phyloP scores from a whole-genome alignment of 768 basidiomycete genomes.

The Cantharellus anzutake region DNA sequence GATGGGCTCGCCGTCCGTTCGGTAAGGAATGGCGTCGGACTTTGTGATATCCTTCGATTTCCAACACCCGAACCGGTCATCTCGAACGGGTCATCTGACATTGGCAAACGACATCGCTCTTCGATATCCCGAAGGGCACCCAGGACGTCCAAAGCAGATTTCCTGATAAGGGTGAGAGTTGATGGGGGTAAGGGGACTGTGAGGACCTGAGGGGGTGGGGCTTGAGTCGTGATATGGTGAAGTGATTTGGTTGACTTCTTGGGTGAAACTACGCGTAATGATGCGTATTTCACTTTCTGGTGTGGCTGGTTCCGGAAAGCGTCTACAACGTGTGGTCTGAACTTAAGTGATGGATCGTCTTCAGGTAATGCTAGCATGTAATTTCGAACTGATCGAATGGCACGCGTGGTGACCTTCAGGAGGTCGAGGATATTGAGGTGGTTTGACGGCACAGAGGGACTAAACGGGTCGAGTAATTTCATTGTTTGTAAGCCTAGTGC shows the following conservation, averaged over 20 bases:
- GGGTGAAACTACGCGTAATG: neutral
- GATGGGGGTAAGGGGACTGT: slow-evolving; percentile 18
- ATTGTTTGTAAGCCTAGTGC: too few species aligned
- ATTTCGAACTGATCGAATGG: slow-evolving; percentile 67
- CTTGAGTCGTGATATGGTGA: neutral
- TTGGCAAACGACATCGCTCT: slow-evolving; percentile 52
- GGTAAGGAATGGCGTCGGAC: neutral
- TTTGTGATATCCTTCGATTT: neutral
- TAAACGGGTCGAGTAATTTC: slow-evolving; percentile 11
- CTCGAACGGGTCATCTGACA: slow-evolving; percentile 70
- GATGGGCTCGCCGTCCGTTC: neutral
- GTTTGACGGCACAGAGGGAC: neutral
- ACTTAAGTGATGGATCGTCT: slow-evolving; percentile 19
- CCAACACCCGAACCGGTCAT: slow-evolving; percentile 1
- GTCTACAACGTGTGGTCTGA: neutral
- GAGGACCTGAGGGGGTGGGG: slow-evolving; percentile 14
- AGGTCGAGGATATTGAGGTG: slow-evolving; percentile 43
- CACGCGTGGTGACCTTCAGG: slow-evolving; percentile 60
- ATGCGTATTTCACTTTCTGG: slow-evolving; percentile 23
- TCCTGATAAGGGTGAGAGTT: slow-evolving; percentile 49
- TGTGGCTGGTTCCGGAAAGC: neutral
- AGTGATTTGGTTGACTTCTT: neutral
- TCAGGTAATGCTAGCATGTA: slow-evolving; percentile 70
- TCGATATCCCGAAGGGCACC: slow-evolving; percentile 63
- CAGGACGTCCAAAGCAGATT: slow-evolving; percentile 68